A percentile compares a stretch with the other conserved stretches of the same genome.
These are phyloP conservation scores for Clarireedia homoeocarpa DNA, from an alignment of 2,329 filamentous ascomycete species.

Conservation along the genomic window DNA sequence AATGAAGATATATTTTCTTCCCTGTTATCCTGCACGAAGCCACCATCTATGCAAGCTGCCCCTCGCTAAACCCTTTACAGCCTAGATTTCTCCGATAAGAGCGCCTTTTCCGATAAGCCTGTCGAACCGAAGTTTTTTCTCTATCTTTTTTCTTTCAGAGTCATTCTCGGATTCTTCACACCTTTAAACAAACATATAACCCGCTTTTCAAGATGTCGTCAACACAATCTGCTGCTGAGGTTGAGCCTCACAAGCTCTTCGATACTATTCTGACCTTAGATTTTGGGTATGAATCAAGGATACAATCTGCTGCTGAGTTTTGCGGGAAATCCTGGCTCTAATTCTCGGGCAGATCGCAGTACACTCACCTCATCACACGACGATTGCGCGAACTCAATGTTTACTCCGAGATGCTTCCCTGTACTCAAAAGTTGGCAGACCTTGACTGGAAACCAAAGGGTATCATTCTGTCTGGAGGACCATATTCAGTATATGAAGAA, in stretches of 20 bases:
- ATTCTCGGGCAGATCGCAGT: conserved; percentile 44
- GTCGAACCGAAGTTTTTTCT: neutral
- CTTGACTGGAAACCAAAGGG: conserved; percentile 75
- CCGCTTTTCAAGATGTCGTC: neutral
- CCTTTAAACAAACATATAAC: neutral
- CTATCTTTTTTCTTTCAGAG: neutral
- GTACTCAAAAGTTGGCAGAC: conserved; percentile 72
- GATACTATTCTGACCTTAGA: conserved; percentile 63
- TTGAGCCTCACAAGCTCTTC: conserved; percentile 25
- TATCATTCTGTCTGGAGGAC: conserved; percentile 68
- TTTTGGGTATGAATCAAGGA: conserved; percentile 41
- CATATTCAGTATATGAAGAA: conserved; percentile 72
- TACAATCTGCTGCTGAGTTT: too few species aligned
- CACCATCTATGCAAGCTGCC: neutral
- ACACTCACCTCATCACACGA: conserved; percentile 56
- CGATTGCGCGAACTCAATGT: conserved; percentile 72
- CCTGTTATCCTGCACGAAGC: neutral
- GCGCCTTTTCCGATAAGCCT: neutral
- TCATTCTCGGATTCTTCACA: neutral
- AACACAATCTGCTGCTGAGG: neutral
- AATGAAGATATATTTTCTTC: too few species aligned
- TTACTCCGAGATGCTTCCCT: conserved; percentile 83
- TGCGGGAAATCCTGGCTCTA: neutral
- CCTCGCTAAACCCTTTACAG: neutral
- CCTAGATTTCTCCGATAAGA: neutral